Evolutionary conservation across 345 rosid genomes (phyloP).

Genomic region (Pseudoturritis turrita): DNA sequence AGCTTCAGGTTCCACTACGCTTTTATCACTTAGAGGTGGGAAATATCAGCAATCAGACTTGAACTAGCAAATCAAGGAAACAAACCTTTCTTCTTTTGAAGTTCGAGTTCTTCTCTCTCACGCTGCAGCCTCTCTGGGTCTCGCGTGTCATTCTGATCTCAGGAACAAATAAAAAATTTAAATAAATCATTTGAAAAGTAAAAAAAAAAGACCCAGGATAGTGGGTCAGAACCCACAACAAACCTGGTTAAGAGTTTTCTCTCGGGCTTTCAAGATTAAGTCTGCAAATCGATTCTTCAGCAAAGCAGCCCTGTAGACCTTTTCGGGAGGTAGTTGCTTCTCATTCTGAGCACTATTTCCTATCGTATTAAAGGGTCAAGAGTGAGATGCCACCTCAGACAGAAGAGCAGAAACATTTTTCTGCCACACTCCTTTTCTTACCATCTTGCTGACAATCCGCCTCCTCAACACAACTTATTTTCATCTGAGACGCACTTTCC

Average conservation of each 20-base stretch:
- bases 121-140: constrained; percentile 72
- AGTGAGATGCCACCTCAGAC: constrained; percentile 55
- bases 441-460: constrained; percentile 57
- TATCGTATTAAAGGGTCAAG: constrained; percentile 48
- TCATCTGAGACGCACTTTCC: constrained; percentile 38
- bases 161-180: background rate
- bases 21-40: background rate
- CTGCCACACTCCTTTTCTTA: constrained; percentile 46
- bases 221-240: background rate
- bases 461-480: constrained; percentile 36
- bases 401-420: constrained; percentile 42
- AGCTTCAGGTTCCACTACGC: background rate
- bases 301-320: constrained; percentile 80
- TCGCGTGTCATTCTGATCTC: constrained; percentile 49
- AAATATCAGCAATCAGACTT: background rate
- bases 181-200: background rate
- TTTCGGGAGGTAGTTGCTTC: constrained; percentile 89
- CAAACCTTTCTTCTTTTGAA: constrained; percentile 70
- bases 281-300: constrained; percentile 81
- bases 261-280: constrained; percentile 78
- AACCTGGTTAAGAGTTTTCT: constrained; percentile 79
- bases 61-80: background rate
- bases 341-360: constrained; percentile 79
- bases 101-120: constrained; percentile 78
- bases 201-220: background rate